Evolutionary conservation across 306 rosid species (phyloP).

Genomic region (Leucaena leucocephala): DNA sequence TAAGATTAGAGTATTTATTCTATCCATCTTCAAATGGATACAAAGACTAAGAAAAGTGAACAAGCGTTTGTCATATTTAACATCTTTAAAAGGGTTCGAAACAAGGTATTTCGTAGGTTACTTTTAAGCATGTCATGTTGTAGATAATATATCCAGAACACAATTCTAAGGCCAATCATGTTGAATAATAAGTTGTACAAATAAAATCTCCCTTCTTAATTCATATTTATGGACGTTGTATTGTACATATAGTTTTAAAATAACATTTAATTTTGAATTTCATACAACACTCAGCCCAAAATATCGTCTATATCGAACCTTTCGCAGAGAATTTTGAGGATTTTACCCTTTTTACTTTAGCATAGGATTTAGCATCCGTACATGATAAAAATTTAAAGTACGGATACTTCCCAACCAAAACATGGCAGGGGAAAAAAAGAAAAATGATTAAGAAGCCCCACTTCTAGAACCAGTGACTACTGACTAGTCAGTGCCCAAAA

Average conservation of each 20-base stretch:
- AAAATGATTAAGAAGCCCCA: neutral
- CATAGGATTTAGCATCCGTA: conserved; percentile 29
- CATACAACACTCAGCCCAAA: neutral
- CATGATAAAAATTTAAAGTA: conserved; percentile 16
- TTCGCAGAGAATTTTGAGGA: neutral
- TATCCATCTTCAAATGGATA: too few relatives aligned
- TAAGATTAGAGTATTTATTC: too few relatives aligned
- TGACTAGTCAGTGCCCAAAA: neutral
- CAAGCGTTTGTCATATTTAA: neutral
- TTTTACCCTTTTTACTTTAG: neutral
- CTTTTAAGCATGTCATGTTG: neutral
- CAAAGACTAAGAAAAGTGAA: too few relatives aligned
- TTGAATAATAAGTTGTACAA: neutral
- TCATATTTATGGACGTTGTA: too few relatives aligned
- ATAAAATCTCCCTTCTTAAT: neutral
- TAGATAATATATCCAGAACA: neutral
- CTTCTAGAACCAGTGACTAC: neutral
- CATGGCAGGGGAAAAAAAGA: neutral
- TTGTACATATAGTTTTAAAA: too few relatives aligned
- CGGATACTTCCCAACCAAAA: neutral
- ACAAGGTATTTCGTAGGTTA: neutral
- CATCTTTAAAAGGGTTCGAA: neutral
- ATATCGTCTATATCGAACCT: neutral
- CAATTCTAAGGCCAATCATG: neutral
- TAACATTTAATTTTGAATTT: neutral